Percentiles rank a stretch among this genome's conserved stretches.
These are phyloP conservation scores for Immersiella caudata DNA, from an alignment of 495 filamentous ascomycete genomes.

Conservation along the genomic window DNA sequence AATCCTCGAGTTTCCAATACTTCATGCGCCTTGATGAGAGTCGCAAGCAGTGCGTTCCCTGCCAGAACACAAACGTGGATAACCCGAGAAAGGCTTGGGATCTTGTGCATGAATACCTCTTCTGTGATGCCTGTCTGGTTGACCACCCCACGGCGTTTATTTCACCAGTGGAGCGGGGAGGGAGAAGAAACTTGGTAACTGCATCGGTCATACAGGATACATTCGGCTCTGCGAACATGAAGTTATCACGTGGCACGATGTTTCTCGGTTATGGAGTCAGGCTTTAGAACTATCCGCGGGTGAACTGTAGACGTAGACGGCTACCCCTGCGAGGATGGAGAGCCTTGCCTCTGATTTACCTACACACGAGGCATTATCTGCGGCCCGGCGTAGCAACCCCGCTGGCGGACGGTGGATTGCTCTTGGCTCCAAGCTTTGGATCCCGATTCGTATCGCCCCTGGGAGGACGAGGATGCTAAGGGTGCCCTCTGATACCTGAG, in stretches of 20 bases:
- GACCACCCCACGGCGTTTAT: constrained; percentile 9
- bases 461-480: neutral
- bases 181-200: neutral
- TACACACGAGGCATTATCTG: neutral
- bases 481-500: neutral
- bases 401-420: constrained; percentile 3
- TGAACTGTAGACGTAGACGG: too few species aligned
- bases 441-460: neutral
- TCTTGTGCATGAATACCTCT: neutral
- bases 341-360: neutral
- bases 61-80: constrained; percentile 3
- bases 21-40: constrained; percentile 4
- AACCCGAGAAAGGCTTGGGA: constrained; percentile 6
- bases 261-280: neutral
- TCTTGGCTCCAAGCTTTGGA: constrained; percentile 10
- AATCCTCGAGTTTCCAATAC: neutral
- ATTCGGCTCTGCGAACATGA: constrained; percentile 10
- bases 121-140: constrained; percentile 6
- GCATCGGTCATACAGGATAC: constrained; percentile 7
- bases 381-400: neutral
- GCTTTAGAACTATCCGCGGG: neutral
- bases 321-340: too few species aligned
- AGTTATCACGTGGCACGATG: neutral
- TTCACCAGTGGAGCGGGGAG: neutral
- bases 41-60: neutral